Evolutionary conservation across 2,329 filamentous ascomycete species (phyloP).

Genomic region (Trichoderma sp.): DNA sequence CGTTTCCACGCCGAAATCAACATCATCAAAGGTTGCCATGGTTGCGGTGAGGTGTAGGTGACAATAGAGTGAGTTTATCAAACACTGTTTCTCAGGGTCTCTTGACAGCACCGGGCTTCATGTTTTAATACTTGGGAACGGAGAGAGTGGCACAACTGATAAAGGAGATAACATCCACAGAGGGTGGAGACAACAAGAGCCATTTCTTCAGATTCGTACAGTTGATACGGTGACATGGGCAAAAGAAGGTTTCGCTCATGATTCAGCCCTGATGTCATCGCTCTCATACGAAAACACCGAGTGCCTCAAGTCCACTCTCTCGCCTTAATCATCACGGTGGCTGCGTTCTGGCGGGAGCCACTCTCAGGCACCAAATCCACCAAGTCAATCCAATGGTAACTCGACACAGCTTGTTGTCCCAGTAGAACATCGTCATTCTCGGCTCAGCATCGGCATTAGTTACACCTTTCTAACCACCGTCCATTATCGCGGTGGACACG

Average conservation of each 20-base stretch:
- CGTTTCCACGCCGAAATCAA: conserved; percentile 13
- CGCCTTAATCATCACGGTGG: background rate
- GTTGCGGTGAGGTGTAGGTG: background rate
- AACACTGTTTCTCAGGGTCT: background rate
- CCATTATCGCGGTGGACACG: background rate
- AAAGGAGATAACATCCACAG: background rate
- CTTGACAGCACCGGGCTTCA: background rate
- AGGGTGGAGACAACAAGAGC: background rate
- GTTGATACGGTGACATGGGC: background rate
- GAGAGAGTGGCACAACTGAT: background rate
- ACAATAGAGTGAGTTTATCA: background rate
- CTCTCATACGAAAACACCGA: background rate
- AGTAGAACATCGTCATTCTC: background rate
- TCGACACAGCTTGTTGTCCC: background rate
- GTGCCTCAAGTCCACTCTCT: conserved; percentile 1
- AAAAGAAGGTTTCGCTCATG: conserved; percentile 11
- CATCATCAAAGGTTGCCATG: conserved; percentile 16
- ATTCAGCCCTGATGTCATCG: conserved; percentile 19
- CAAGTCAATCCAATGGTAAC: background rate
- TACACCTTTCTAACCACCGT: background rate
- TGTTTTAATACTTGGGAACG: background rate
- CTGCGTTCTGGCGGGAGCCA: background rate
- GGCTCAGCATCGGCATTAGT: background rate
- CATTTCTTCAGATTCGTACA: background rate
- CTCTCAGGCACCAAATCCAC: background rate